Base-by-base conservation (phyloP, 2,329 filamentous ascomycete genomes). In the Aureobasidium uvarum region DNA sequence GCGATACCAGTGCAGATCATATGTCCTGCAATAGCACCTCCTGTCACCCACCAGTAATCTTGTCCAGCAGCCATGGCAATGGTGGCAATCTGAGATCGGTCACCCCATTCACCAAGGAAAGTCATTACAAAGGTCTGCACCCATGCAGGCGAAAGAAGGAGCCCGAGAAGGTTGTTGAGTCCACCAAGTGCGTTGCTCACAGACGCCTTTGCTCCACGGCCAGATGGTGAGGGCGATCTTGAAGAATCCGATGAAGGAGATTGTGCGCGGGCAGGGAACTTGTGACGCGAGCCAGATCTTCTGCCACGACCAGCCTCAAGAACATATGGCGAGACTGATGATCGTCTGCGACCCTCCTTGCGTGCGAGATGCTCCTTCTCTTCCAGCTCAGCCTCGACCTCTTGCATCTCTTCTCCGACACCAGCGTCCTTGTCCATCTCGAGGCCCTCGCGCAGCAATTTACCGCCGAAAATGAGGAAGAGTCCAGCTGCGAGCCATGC, bases 41-140 rank as follows among this genome's bases (percentile, higher is more conserved):
- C 82, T 4, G 92, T 97, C 41, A 99, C 95, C 90, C 92, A 97
- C 94, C 94, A 98, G 77, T 98, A 99, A 76, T 99, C 95, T 77
- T 96, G 91, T 23, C 95, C 95, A 39, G 95, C 94, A 58, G 95
- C 95, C 95, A 99, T 99, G 63, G 95, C 95, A 74, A 99, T 96
- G 0, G 95, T 99, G 25, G 95, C 95, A 73, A 99, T 98, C 80
- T 99, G 95, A 75, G 91, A 96, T 70, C 95, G 87, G 74, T 99
- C 95, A 66, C 95, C 95, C 95, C 95, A 99, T 77, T 99, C 95
- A 46, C 95, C 95, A 36, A 99, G 80, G 79, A 99, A 99, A 2
- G 95, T 99, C 95, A 99, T 99, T 71, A 96, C 86, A 75, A 99
- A 99, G 0, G 95, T 99, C 79, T 98, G 94, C 16, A 99, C 95